Conservation (phyloP, 257 asterid genomes). For the Capsicum baccatum region DNA sequence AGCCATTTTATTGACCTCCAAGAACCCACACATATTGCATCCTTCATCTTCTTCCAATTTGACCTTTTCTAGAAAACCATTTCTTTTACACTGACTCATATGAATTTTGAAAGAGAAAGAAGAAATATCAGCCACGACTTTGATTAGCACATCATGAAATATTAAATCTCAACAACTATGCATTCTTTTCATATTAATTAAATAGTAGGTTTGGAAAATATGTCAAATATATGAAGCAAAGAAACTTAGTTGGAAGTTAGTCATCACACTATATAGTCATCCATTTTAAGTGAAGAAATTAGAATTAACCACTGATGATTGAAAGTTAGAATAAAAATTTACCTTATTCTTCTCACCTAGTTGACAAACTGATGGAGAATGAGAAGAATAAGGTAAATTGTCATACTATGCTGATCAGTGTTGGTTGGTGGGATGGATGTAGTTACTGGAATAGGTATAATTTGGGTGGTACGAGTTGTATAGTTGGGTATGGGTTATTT, state of each 20-base stretch:
- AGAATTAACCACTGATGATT: neutral
- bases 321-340: too few species aligned
- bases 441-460: too few species aligned
- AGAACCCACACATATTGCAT: slow-evolving; percentile 85
- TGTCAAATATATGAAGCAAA: neutral
- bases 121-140: slow-evolving; percentile 23
- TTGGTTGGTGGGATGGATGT: too few species aligned
- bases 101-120: slow-evolving; percentile 27
- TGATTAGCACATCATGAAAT: neutral
- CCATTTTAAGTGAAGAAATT: neutral
- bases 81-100: slow-evolving; percentile 81
- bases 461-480: too few species aligned
- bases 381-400: too few species aligned
- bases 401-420: too few species aligned
- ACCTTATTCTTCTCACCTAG: too few species aligned
- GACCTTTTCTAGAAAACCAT: slow-evolving; percentile 90
- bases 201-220: slow-evolving; percentile 5
- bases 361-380: too few species aligned
- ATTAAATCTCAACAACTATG: neutral
- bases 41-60: slow-evolving; percentile 98
- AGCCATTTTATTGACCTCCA: slow-evolving; percentile 94
- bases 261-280: neutral
- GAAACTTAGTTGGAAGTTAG: neutral
- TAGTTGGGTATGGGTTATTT: too few species aligned
- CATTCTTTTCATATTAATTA: neutral